Evolutionary conservation across 768 basidiomycete genomes (phyloP).

Genomic region (Royoungia palumana): DNA sequence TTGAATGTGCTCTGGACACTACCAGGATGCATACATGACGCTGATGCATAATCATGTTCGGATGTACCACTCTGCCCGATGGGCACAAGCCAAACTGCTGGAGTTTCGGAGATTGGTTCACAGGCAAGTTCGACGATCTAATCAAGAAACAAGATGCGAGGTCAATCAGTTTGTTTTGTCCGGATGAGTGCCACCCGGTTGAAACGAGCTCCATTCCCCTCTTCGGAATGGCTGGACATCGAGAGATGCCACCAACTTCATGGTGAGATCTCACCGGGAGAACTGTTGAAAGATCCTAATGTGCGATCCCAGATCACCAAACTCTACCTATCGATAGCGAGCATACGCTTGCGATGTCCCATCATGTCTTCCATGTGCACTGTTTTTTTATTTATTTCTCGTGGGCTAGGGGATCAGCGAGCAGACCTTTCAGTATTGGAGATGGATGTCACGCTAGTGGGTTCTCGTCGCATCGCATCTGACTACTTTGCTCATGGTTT

Average conservation of each 20-base stretch:
- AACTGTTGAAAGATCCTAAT: background rate
- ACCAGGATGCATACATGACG: too few relatives aligned
- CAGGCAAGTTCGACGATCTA: too few relatives aligned
- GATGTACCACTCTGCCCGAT: too few relatives aligned
- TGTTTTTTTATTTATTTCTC: slow-evolving; percentile 83
- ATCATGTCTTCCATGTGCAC: slow-evolving; percentile 82
- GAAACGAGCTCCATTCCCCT: too few relatives aligned
- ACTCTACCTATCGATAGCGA: slow-evolving; percentile 86
- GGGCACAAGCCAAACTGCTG: too few relatives aligned
- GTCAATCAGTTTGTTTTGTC: too few relatives aligned
- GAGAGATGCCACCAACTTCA: slow-evolving; percentile 88
- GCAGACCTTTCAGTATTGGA: slow-evolving; percentile 97
- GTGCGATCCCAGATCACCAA: slow-evolving; percentile 68
- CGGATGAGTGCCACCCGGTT: too few relatives aligned
- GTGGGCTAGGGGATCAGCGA: slow-evolving; percentile 96
- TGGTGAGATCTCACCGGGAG: slow-evolving; percentile 49
- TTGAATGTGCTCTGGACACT: too few relatives aligned
- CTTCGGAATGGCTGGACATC: too few relatives aligned
- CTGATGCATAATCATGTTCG: too few relatives aligned
- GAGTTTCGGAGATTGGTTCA: too few relatives aligned
- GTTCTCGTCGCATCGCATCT: slow-evolving; percentile 25
- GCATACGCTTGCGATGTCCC: slow-evolving; percentile 76
- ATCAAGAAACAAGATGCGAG: too few relatives aligned
- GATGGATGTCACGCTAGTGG: slow-evolving; percentile 91
- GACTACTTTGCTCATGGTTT: background rate